Conservation (phyloP, 2,329 filamentous ascomycete species). For the Lecanicillium sp. region DNA sequence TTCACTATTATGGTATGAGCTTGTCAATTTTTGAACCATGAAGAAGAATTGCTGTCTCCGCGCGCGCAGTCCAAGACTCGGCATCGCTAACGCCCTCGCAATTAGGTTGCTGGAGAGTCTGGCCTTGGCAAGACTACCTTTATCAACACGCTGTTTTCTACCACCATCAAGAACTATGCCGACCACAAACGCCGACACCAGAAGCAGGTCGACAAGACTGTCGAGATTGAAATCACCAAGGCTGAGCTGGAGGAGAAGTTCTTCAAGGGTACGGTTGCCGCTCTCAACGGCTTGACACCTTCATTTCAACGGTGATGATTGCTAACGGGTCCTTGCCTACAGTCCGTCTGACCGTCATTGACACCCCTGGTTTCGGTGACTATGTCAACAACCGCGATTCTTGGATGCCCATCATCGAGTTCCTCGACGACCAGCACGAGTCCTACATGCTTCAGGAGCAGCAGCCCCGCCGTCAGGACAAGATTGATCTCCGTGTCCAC, state of each 20-base stretch:
- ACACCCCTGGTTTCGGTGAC: conserved; percentile 97
- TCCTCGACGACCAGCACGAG: conserved; percentile 99
- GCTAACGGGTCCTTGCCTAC: conserved; percentile 7
- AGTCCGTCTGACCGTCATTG: conserved; percentile 98
- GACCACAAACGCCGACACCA: conserved; percentile 98
- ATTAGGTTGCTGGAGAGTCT: conserved; percentile 92
- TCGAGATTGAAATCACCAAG: conserved; percentile 99
- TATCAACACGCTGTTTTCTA: conserved; percentile 99
- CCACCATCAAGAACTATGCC: conserved; percentile 99
- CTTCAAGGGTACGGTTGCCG: conserved; percentile 77
- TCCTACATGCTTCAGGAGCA: conserved; percentile 99
- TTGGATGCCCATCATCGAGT: conserved; percentile 99
- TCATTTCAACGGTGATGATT: neutral
- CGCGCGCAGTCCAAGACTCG: too few relatives aligned
- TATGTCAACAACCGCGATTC: conserved; percentile 99
- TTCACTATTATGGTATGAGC: conserved; percentile 94
- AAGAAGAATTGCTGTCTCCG: too few relatives aligned
- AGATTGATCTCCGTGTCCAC: conserved; percentile 98
- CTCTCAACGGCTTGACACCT: neutral
- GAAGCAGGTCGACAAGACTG: conserved; percentile 99
- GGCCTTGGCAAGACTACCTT: conserved; percentile 99
- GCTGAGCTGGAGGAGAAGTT: conserved; percentile 99
- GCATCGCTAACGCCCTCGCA: conserved; percentile 8
- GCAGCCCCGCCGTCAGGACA: conserved; percentile 93
- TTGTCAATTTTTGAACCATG: conserved; percentile 3